Base-by-base conservation (phyloP, 2,329 filamentous ascomycete species). In the Rhynchosporium agropyri region DNA sequence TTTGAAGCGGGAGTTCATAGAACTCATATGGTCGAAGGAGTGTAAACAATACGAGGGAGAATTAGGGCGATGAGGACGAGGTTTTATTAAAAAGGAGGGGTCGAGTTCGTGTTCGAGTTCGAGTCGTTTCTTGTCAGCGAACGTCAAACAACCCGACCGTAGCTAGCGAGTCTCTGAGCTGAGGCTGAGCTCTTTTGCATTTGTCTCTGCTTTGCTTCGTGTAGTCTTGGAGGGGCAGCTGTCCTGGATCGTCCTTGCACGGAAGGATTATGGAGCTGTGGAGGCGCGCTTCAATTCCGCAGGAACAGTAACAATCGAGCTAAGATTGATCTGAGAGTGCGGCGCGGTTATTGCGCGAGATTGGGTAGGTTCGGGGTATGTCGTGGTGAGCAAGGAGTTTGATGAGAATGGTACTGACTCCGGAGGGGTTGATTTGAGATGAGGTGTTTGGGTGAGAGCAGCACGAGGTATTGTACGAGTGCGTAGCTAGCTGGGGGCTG, bases 1-100 rank as follows among this genome's bases (percentile, higher is more conserved):
- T 83, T 90, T 90, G 77, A 91, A 86, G 79, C 89, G 87, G 77
- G 86, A 85, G 82, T 90, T 91, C 85, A 90, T 84, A 83, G 87
- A 90, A 84, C 85, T 90, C 88, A 90, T 90, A 82, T 79, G 78
- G 75, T 69, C 66, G 61, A 62, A 63, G 55, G 48, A 63, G 61
- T 54, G 46, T 54, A 70, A 72, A 64, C 70, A 71, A 76, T 75
- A 28, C 43, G 75, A 77, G 75, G 76, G 64, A 64, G 65, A 63
- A 63, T 67, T 67, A 63, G 63, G 63, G 68, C 68, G 20, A 68
- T 64, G 70, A 66, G 65, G 63, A 63, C 68, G 42, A 43, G 42
- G 42, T 68, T 29, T 67, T 20, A 20, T 20, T 20, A 20, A 55
- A 43, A 56, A 63, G 59, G 58, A 53, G 49, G 49, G 48, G 46